A percentile compares a stretch with the other conserved stretches of the same genome.
phyloP scores from a whole-genome alignment of 129 eudicot genomes.

The Tanacetum coccineum region DNA sequence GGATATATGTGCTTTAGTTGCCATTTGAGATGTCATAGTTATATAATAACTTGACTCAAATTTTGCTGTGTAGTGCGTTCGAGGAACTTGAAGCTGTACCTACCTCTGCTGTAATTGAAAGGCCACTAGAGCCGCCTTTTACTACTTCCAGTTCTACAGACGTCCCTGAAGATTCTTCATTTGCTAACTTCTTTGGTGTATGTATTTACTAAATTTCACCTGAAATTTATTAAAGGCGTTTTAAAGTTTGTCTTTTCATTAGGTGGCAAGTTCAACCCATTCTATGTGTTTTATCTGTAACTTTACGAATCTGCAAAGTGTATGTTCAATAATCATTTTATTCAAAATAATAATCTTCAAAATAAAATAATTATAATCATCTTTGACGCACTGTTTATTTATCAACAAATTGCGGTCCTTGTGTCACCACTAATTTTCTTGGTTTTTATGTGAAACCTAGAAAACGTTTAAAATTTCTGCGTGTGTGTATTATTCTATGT shows the following conservation, averaged over 20 bases:
- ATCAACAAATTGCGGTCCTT: too few species aligned
- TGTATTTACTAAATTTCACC: slow-evolving; percentile 1
- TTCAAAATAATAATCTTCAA: background rate
- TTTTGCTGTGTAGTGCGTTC: slow-evolving; percentile 47
- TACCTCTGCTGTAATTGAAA: slow-evolving; percentile 64
- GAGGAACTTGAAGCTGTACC: slow-evolving; percentile 87
- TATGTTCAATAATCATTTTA: background rate
- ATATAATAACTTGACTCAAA: background rate
- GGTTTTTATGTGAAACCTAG: too few species aligned
- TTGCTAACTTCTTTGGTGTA: slow-evolving; percentile 78
- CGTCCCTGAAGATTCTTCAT: slow-evolving; percentile 56
- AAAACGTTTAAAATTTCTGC: too few species aligned
- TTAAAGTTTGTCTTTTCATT: too few species aligned
- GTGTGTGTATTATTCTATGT: background rate
- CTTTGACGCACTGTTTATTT: too few species aligned
- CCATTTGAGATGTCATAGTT: background rate
- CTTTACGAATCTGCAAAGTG: too few species aligned
- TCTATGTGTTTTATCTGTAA: too few species aligned
- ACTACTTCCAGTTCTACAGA: slow-evolving; percentile 41
- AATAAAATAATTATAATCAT: background rate
- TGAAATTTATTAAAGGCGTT: too few species aligned
- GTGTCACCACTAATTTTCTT: too few species aligned
- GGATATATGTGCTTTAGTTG: background rate
- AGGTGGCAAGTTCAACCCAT: too few species aligned
- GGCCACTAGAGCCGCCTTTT: slow-evolving; percentile 62